A percentile compares a stretch with the other conserved stretches of the same genome.
phyloP scores from a whole-genome alignment of 2,329 filamentous ascomycete species.

The Tolypocladium ophioglossoides region DNA sequence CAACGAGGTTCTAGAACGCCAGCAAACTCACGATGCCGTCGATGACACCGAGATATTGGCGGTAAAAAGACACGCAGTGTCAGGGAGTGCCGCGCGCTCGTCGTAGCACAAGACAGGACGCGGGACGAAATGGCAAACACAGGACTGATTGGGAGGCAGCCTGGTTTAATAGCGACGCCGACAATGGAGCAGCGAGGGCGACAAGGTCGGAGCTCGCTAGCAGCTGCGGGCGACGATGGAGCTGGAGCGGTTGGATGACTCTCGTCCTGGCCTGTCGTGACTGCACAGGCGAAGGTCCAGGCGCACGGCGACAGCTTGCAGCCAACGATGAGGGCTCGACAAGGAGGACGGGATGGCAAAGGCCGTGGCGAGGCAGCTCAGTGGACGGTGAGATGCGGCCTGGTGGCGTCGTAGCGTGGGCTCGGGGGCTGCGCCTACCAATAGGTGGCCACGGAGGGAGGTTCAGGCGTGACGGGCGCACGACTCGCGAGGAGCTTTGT shows the following conservation, averaged over 20 bases:
- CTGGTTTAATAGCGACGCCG: background rate
- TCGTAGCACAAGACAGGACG: background rate
- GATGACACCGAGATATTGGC: background rate
- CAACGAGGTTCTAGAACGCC: background rate
- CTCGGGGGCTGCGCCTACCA: constrained; percentile 7
- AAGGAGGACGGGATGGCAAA: background rate
- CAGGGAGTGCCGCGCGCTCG: background rate
- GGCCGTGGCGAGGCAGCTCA: constrained; percentile 1
- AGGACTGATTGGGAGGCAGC: background rate
- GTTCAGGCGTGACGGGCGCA: constrained; percentile 5
- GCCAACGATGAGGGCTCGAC: background rate
- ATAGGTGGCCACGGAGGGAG: constrained; percentile 2
- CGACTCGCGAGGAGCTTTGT: constrained; percentile 2
- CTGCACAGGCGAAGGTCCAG: background rate
- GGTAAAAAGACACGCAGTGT: background rate
- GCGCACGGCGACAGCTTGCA: background rate
- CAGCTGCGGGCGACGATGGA: background rate
- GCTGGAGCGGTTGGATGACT: background rate
- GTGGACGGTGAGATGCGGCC: background rate
- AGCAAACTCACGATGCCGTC: background rate
- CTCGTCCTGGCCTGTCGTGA: background rate
- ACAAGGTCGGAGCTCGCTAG: background rate
- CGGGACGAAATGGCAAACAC: background rate
- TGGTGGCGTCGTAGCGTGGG: constrained; percentile 7
- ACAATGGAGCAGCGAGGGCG: background rate